Evolutionary conservation across 2,329 filamentous ascomycete species (phyloP).

Genomic region (Fusarium sp.): DNA sequence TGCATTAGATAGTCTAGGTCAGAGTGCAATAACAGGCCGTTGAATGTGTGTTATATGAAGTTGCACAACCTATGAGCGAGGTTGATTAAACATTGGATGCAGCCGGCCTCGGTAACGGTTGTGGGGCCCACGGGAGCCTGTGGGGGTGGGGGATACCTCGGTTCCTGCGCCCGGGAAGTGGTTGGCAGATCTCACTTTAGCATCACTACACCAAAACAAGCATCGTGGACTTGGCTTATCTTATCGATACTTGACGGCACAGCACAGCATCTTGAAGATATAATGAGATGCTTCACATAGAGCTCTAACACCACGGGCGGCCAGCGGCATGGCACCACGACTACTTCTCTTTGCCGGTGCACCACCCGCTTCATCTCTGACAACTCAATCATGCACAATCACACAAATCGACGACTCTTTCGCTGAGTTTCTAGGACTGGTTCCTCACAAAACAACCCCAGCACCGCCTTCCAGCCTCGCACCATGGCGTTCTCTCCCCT

Average conservation of each 20-base stretch:
- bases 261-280: not conserved
- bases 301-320: not conserved
- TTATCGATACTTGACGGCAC: not conserved
- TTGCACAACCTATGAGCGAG: slow-evolving; percentile 15
- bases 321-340: slow-evolving; percentile 44
- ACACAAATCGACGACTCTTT: slow-evolving; percentile 47
- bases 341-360: slow-evolving; percentile 58
- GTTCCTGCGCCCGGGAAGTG: slow-evolving; percentile 40
- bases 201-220: not conserved
- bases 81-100: slow-evolving; percentile 10
- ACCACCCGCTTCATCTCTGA: slow-evolving; percentile 50
- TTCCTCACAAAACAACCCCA: not conserved
- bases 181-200: slow-evolving; percentile 20
- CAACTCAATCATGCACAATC: slow-evolving; percentile 51
- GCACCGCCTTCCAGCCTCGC: slow-evolving; percentile 54
- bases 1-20: not conserved
- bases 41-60: not conserved
- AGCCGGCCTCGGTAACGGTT: slow-evolving; percentile 40
- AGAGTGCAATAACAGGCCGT: not conserved
- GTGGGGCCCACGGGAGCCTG: slow-evolving; percentile 27
- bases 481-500: slow-evolving; percentile 68
- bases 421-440: slow-evolving; percentile 45
- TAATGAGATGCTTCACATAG: slow-evolving; percentile 20
- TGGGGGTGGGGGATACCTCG: slow-evolving; percentile 42
- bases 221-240: slow-evolving; percentile 9